Evolutionary conservation across 106 monocot species (phyloP), one percentile per base, ranked within the genome.

Genomic region (Acorus gramineus): DNA sequence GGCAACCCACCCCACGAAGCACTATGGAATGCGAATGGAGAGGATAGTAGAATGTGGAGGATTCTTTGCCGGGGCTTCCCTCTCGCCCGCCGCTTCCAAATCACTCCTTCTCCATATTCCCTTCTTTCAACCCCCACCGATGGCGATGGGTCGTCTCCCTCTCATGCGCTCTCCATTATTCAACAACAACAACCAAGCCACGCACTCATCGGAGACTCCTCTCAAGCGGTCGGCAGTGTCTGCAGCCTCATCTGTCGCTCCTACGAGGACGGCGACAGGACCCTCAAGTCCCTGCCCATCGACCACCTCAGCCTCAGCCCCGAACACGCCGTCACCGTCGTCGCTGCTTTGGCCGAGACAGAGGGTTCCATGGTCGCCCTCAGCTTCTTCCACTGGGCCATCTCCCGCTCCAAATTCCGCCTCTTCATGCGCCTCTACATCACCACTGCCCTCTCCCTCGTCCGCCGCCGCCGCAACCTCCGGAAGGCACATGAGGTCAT

Each of bases 401-500:
- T 78, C 28, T 13, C 74, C 7, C 74, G 64, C 10, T 51, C 71
- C 5, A 57, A 80, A 7, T 72, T 81, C 69, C 57, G 74, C 43
- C 75, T 75, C 49, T 75, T 76, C 59, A 72, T 98, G 81, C 68
- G 87, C 46, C 74, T 98, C 50, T 92, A 85, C 64, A 57, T 88
- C 42, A 67, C 83, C 7, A 67, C 85, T 2, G 83, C 88, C 0
- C 59, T 53, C 69, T 75, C 85, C 12, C 72, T 98, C 42, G 47
- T 86, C 51, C 64, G 49, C 9, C 74, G 49, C 9, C 74, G 79
- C 28, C 81, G 81, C 9, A 92, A 84, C 55, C n/a, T 75, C 4
- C 81, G 81, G 13, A 88, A 78, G 74, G 91, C 98, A 12, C 88
- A 89, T n/a, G 77, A 86, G 70, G 92, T 85, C 66, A 75, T 89